Base-by-base conservation (phyloP, 768 basidiomycete genomes). In the Termitomyces sp. region DNA sequence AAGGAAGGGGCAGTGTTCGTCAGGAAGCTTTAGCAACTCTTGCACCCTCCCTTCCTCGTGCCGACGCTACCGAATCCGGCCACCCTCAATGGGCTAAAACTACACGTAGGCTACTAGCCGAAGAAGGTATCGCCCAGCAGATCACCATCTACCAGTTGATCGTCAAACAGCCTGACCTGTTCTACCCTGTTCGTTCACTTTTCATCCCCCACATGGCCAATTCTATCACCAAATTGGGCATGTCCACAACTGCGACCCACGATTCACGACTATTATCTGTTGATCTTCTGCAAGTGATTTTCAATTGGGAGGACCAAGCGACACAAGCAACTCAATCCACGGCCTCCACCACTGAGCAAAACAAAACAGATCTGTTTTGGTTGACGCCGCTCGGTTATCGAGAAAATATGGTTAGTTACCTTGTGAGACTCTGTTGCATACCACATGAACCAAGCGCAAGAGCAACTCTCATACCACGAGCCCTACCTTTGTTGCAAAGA, bases 171-270 rank as follows among this genome's bases (percentile, higher is more conserved):
- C 85, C 91, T 0, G 82, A 92, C 53, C 78, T 97, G 9, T 99
- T 98, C 74, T 98, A 89, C 75, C 87, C 92, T 42, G 92, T 94
- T 57, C 88, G 97, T 42, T 88, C 92, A 3, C 77, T 97, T 9
- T 98, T 98, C 72, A 84, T 98, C 15, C 90, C 94, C 0, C 90
- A 94, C 66, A 94, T 99, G 75, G 90, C 95, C 41, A 90, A 90
- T 65, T 92, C 91, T 10, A 77, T 99, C 61, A 81, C 81, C 54
- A 95, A 94, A 69, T 80, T 98, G 6, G 94, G 94, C n/a, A 81
- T 95, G 67, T 81, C 85, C 18, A 72, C 81, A 3, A 77, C 81
- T 4, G 82, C 92, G 12, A 88, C 84, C 9, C 67, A 79, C 24
- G 97, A 98, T 64, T 87, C 91, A 7, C 85, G 94, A n/a, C 73